Evolutionary conservation across 768 basidiomycete genomes (phyloP), one percentile per base, ranked within the genome.

Genomic region (Lactarius deliciosus): DNA sequence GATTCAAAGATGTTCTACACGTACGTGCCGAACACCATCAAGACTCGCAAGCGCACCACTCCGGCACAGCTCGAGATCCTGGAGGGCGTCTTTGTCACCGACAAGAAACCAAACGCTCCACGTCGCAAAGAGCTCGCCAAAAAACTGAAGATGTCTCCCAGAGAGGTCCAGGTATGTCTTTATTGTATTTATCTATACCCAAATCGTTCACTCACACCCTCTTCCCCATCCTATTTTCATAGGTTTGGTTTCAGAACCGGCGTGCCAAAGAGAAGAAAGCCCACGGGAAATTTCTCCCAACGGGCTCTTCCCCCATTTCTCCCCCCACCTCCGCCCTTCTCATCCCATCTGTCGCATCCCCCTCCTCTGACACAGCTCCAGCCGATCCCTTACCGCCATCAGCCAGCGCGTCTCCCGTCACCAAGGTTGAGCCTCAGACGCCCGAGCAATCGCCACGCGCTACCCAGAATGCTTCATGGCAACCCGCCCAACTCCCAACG

Each of bases 241-340:
- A 96, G 86, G 96, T 93, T 30, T 92, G 91, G 92, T 94, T 94
- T 76, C 92, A 94, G 78, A 94, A 94, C 75, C 82, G 91, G 64
- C 89, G 92, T 64, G 92, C 92, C 61, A 94, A 94, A 77, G 90
- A 91, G 75, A 94, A 94, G 76, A 84, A 80, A 74, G 72, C 58
- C 32, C 4, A 38, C 50, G 58, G 43, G 36, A 64, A 47, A 47
- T 41, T 61, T n/a, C 6, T 45, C 28, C 66, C 53, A 20, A 30
- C 61, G 18, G 45, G 53, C 3, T 47, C 55, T 11, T 41, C 66
- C 28, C 22, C 68, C 45, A 13, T 56, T 18, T 57, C 67, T 25
- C n/a, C 32, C 3, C 11, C 54, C 11, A 15, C 43, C 30, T 25
- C 45, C 9, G 18, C 66, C 10, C 0, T 58, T 32, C 36, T 50